Evolutionary conservation across 2,329 filamentous ascomycete genomes (phyloP).

Genomic region (Pseudogymnoascus sp.): DNA sequence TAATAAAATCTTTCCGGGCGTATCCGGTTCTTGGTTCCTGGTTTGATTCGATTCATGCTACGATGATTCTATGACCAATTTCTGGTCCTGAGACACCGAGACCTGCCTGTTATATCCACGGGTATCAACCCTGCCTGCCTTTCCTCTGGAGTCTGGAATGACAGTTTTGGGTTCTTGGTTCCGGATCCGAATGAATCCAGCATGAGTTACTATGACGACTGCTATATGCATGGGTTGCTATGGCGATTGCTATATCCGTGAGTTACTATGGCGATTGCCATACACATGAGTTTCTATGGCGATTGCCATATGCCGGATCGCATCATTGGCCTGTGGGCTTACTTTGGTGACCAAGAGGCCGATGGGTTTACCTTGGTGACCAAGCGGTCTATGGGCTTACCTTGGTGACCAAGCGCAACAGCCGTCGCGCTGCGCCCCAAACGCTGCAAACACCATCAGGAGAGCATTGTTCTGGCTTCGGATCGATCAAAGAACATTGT

Average conservation of each 20-base stretch:
- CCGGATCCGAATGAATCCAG: background rate
- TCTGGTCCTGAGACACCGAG: background rate
- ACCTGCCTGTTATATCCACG: background rate
- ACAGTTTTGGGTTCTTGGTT: background rate
- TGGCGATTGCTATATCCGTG: background rate
- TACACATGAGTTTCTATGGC: background rate
- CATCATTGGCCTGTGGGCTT: background rate
- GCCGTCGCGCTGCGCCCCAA: background rate
- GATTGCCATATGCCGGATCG: background rate
- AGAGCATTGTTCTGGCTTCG: background rate
- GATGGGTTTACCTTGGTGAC: background rate
- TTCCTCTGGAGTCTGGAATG: background rate
- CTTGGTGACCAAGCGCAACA: background rate
- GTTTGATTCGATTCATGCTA: background rate
- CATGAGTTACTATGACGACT: background rate
- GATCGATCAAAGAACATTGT: background rate
- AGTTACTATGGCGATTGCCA: background rate
- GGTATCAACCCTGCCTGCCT: background rate
- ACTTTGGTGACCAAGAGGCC: background rate
- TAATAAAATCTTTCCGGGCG: background rate
- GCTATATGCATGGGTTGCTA: too few species aligned
- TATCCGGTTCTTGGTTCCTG: background rate
- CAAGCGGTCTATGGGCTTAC: background rate
- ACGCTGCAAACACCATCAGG: background rate
- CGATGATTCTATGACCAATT: background rate